Evolutionary conservation across 768 basidiomycete genomes (phyloP).

Genomic region (Tylopilus vinaceipallidus): DNA sequence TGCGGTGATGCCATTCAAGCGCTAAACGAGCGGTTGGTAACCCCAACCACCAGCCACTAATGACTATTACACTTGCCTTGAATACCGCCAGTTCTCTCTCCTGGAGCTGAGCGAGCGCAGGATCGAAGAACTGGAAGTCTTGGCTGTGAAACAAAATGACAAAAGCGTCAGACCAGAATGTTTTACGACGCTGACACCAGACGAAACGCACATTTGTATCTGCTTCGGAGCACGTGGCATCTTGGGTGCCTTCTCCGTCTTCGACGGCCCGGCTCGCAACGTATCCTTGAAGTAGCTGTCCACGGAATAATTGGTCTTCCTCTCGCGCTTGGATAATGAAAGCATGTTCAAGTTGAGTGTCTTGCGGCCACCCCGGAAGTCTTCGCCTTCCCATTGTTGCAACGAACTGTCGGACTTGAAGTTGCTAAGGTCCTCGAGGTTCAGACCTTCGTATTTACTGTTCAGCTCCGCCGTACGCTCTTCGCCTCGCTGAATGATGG

Average conservation of each 20-base stretch:
- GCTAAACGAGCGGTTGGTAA: slow-evolving; percentile 34
- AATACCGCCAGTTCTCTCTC: slow-evolving; percentile 83
- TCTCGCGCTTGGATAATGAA: slow-evolving; percentile 89
- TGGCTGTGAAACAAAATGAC: slow-evolving; percentile 48
- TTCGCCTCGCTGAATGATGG: slow-evolving; percentile 88
- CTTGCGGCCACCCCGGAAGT: slow-evolving; percentile 78
- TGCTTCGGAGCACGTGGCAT: slow-evolving; percentile 87
- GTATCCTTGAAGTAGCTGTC: slow-evolving; percentile 96
- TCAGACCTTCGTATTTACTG: slow-evolving; percentile 89
- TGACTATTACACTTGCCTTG: slow-evolving; percentile 44
- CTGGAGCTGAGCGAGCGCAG: slow-evolving; percentile 74
- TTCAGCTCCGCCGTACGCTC: slow-evolving; percentile 85
- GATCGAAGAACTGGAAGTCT: slow-evolving; percentile 97
- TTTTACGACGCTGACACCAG: not conserved
- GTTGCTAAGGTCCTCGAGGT: slow-evolving; percentile 92
- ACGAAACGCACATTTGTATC: slow-evolving; percentile 64
- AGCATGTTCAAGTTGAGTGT: slow-evolving; percentile 71
- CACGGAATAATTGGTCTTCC: slow-evolving; percentile 92
- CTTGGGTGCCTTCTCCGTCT: slow-evolving; percentile 80
- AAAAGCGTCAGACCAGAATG: not conserved
- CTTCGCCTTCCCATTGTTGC: slow-evolving; percentile 95
- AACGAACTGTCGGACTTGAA: slow-evolving; percentile 93
- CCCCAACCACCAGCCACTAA: not conserved
- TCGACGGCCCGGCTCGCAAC: slow-evolving; percentile 74
- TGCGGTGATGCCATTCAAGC: slow-evolving; percentile 64